Evolutionary conservation across 768 basidiomycete genomes (phyloP).

Genomic region (Dacryopinax primogenitus): DNA sequence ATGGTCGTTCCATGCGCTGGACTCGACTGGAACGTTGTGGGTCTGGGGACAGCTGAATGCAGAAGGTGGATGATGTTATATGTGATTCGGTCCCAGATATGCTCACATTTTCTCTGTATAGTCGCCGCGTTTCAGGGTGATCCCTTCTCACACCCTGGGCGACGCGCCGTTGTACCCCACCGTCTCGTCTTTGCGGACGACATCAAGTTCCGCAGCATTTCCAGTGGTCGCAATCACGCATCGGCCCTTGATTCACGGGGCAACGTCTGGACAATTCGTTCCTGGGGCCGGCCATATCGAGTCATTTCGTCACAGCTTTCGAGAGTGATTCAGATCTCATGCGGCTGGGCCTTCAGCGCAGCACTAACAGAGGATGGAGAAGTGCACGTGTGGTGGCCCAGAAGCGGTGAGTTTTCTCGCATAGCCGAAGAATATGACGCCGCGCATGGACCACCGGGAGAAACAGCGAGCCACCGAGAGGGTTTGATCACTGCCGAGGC

Average conservation of each 20-base stretch:
- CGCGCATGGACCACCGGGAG: conserved; percentile 15
- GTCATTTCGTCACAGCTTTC: conserved; percentile 29
- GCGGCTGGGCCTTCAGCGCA: conserved; percentile 71
- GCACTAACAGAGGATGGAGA: conserved; percentile 59
- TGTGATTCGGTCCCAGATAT: conserved; percentile 3
- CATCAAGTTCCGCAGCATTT: conserved; percentile 10
- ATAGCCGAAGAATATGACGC: conserved; percentile 20
- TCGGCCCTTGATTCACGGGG: conserved; percentile 46
- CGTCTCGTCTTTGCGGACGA: neutral
- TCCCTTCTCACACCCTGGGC: conserved; percentile 45
- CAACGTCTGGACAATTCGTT: conserved; percentile 60
- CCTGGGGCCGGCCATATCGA: conserved; percentile 67
- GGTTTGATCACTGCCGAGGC: conserved; percentile 44
- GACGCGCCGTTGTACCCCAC: conserved; percentile 29
- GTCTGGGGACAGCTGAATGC: conserved; percentile 47
- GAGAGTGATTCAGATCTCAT: conserved; percentile 44
- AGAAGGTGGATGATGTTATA: conserved; percentile 29
- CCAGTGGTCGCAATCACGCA: conserved; percentile 52
- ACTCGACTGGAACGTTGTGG: conserved; percentile 55
- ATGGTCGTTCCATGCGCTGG: conserved; percentile 80
- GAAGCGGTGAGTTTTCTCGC: conserved; percentile 35
- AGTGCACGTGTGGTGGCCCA: conserved; percentile 66
- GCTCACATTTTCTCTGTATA: neutral
- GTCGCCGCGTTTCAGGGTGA: conserved; percentile 33
- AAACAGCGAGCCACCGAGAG: conserved; percentile 24